These are phyloP conservation scores for Paramyrothecium sp. DNA, from an alignment of 2,329 filamentous ascomycete genomes.

Conservation along the genomic window DNA sequence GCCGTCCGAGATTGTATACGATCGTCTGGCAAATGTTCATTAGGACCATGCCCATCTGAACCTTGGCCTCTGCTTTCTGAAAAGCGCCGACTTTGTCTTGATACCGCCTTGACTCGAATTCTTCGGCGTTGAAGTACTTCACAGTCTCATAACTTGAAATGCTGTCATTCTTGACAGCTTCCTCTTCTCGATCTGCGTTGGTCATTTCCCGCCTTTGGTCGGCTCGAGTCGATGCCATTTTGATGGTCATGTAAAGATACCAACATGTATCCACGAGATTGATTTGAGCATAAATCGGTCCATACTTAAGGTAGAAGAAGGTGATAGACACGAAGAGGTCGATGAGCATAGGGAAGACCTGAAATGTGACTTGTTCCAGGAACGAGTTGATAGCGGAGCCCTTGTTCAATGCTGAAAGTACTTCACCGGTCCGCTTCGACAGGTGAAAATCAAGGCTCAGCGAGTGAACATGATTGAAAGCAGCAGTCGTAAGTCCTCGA, in stretches of 20 bases:
- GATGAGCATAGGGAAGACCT: conserved; percentile 90
- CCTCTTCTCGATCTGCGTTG: conserved; percentile 90
- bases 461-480: conserved; percentile 95
- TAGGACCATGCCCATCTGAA: conserved; percentile 72
- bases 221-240: conserved; percentile 90
- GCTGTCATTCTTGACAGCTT: conserved; percentile 97
- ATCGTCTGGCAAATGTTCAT: conserved; percentile 81
- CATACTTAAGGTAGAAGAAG: conserved; percentile 61
- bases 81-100: conserved; percentile 67
- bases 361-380: conserved; percentile 93
- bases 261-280: conserved; percentile 90
- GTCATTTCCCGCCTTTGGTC: conserved; percentile 92
- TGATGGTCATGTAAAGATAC: conserved; percentile 94
- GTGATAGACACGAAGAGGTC: conserved; percentile 83
- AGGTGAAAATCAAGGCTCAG: conserved; percentile 96
- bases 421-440: conserved; percentile 93
- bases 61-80: conserved; percentile 73
- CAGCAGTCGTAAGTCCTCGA: conserved; percentile 86
- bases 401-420: conserved; percentile 93
- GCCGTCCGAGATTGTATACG: conserved; percentile 75
- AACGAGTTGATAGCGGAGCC: conserved; percentile 96
- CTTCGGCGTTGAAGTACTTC: conserved; percentile 86
- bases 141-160: conserved; percentile 98
- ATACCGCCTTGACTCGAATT: conserved; percentile 75
- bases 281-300: conserved; percentile 81